These are phyloP conservation scores for Candida nitratophila DNA, from an alignment of 805 yeast genomes.

Conservation along the genomic window DNA sequence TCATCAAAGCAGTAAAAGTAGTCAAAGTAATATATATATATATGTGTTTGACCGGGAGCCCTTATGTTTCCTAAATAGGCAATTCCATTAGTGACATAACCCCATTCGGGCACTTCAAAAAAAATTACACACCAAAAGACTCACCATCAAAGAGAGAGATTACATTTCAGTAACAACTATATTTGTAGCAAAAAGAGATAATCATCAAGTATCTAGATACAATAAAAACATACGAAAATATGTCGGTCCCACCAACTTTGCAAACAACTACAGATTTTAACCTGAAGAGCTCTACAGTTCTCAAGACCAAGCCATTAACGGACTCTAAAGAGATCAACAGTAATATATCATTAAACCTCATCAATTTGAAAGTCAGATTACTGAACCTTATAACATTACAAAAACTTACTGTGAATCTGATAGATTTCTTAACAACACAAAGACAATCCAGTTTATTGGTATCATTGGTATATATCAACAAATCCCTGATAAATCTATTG, in stretches of 20 bases:
- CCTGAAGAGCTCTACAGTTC: not conserved
- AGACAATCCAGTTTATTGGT: not conserved
- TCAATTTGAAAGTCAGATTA: not conserved
- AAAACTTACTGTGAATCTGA: not conserved
- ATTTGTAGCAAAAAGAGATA: too few species aligned
- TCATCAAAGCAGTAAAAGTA: too few species aligned
- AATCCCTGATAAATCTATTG: not conserved
- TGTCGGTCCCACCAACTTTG: conserved; percentile 1
- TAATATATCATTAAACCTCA: not conserved
- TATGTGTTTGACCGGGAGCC: too few species aligned
- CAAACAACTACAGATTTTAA: not conserved
- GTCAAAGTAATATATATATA: too few species aligned
- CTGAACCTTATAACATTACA: not conserved
- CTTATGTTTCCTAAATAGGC: too few species aligned
- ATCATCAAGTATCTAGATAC: too few species aligned
- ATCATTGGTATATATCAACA: not conserved
- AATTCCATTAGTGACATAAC: too few species aligned
- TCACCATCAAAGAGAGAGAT: too few species aligned
- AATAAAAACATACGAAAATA: not conserved
- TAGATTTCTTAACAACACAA: not conserved
- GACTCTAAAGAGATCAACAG: not conserved
- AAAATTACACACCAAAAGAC: too few species aligned
- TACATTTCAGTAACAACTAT: too few species aligned
- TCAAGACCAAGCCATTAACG: not conserved
- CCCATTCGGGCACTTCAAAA: too few species aligned